Evolutionary conservation across 495 filamentous ascomycete genomes (phyloP), one percentile per base, ranked within the genome.

Genomic region (Terfezia boudieri): DNA sequence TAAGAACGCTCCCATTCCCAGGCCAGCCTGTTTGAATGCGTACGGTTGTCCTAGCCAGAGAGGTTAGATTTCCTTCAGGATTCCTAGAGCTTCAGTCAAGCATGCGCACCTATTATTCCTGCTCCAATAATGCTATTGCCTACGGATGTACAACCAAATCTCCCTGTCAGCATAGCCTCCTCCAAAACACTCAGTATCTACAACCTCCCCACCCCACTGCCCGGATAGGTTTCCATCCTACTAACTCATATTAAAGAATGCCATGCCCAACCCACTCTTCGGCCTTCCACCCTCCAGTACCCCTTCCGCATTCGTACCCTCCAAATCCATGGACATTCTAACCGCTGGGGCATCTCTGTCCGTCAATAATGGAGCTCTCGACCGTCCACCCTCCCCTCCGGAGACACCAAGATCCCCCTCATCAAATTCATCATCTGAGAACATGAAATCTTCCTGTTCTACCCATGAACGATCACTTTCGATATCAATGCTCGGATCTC

Each of bases 111-210:
- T 64, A 98, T 96, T 60, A 98, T 98, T 1, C 90, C 90, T 4
- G 90, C 90, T 10, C 90, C 90, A 67, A 98, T 96, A 61, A 98
- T 98, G 58, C 81, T 86, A 66, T 98, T 98, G 49, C 88, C 87
- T 46, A 20, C 8, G 17, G 41, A 46, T 14, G 41, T 46, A 46
- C 17, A 46, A 20, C 3, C 41, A 32, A 32, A 32, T 2, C 26
- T 2, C 41, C 4, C 14, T 46, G 41, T 46, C 41, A 46, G 41
- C 41, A 2, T 46, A 32, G 26, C 26, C 26, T 46, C 12, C 41
- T 46, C 17, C 41, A 46, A 7, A 14, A 8, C 41, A 14, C 8
- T 20, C 41, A 32, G 2, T 32, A 32, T 20, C 2, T 20, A 20
- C 20, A 20, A 20, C 38, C 41, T 46, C 41, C 41, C 1, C 41